Conservation (phyloP, 805 yeast genomes). For the Wickerhamiella galacta region DNA sequence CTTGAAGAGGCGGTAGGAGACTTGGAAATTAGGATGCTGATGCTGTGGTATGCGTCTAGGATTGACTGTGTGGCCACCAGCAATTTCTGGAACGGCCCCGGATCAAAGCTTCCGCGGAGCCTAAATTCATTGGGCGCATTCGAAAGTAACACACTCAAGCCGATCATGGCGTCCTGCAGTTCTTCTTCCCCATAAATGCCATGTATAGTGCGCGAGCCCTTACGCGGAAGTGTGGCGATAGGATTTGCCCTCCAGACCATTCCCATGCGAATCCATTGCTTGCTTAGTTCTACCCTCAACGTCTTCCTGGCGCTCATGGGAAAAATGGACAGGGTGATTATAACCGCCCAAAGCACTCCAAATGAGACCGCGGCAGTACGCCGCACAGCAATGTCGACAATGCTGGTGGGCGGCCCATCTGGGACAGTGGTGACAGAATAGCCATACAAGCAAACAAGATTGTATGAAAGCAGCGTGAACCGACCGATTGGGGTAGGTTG, state of each 20-base stretch:
- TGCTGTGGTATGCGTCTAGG: constrained; percentile 58
- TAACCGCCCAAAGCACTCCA: constrained; percentile 65
- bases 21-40: constrained; percentile 49
- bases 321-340: constrained; percentile 45
- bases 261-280: constrained; percentile 68
- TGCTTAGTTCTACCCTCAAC: constrained; percentile 44
- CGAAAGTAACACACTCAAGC: constrained; percentile 39
- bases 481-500: constrained; percentile 23
- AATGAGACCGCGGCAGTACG: constrained; percentile 53
- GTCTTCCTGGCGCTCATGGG: constrained; percentile 66
- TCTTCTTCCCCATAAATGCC: constrained; percentile 23
- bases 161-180: constrained; percentile 39
- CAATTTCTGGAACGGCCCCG: constrained; percentile 32
- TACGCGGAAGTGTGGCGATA: constrained; percentile 21
- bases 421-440: constrained; percentile 49
- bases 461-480: constrained; percentile 58
- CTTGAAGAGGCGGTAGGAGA: constrained; percentile 36
- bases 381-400: constrained; percentile 67
- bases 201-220: constrained; percentile 5
- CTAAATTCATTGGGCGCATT: constrained; percentile 67
- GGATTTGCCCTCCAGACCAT: constrained; percentile 69
- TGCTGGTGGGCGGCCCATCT: constrained; percentile 37
- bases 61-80: constrained; percentile 43
- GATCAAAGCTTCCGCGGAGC: constrained; percentile 57
- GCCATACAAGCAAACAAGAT: constrained; percentile 61